Evolutionary conservation across 176 grass and related monocot species (phyloP).

Genomic region (Musa itinerans): DNA sequence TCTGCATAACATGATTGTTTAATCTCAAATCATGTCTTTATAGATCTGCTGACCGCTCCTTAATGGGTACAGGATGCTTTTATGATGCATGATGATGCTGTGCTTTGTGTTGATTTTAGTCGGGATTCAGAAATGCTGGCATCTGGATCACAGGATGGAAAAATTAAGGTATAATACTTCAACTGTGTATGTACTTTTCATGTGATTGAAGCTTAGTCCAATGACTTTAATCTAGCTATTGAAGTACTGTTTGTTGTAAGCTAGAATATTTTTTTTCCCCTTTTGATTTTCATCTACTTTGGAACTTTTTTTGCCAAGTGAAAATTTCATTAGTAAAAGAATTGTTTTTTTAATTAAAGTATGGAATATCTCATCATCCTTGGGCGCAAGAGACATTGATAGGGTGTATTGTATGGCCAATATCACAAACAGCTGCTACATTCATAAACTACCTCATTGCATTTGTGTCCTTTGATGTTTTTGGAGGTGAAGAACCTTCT

Average conservation of each 20-base stretch:
- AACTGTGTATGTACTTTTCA: not conserved
- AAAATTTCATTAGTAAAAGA: too few relatives aligned
- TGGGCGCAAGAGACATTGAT: too few relatives aligned
- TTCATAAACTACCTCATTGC: not conserved
- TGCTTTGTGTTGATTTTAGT: slow-evolving; percentile 94
- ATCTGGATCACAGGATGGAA: slow-evolving; percentile 93
- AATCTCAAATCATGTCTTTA: not conserved
- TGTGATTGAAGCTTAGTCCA: not conserved
- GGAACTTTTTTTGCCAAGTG: not conserved
- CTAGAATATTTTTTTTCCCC: not conserved
- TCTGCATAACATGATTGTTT: not conserved
- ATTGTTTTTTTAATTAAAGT: too few relatives aligned
- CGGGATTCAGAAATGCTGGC: slow-evolving; percentile 95
- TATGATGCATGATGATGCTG: slow-evolving; percentile 98
- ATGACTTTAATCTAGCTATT: not conserved
- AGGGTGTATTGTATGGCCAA: not conserved
- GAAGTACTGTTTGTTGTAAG: not conserved
- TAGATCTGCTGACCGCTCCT: not conserved
- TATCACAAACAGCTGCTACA: not conserved
- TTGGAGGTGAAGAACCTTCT: not conserved
- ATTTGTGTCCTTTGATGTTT: not conserved
- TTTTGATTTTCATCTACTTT: not conserved
- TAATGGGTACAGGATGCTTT: slow-evolving; percentile 69
- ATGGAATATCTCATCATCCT: too few relatives aligned
- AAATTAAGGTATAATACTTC: slow-evolving; percentile 71